These are phyloP conservation scores for Amoebophrya sp. DNA, from an alignment of 169 alveolate genomes.

Conservation along the genomic window DNA sequence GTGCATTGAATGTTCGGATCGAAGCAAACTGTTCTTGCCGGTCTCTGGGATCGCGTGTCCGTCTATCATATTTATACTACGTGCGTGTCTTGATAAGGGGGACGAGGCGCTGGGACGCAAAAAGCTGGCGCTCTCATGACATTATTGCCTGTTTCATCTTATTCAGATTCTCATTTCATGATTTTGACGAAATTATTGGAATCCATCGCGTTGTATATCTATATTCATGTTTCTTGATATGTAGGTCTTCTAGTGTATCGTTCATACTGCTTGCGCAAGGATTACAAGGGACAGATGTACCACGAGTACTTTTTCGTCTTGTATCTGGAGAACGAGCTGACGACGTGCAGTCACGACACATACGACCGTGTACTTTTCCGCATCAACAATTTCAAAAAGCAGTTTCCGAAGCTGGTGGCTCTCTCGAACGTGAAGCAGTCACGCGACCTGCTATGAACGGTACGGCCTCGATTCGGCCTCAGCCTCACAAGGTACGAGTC, in stretches of 20 bases:
- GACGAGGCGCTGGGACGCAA: not conserved
- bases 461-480: not conserved
- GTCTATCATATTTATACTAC: not conserved
- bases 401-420: not conserved
- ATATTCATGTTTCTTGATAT: too few species aligned
- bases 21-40: not conserved
- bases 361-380: not conserved
- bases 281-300: not conserved
- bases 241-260: too few species aligned
- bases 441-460: not conserved
- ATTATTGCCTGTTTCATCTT: too few species aligned
- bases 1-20: too few species aligned
- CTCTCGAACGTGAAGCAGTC: not conserved
- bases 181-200: too few species aligned
- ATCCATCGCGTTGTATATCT: too few species aligned
- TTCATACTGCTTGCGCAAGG: too few species aligned
- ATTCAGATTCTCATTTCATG: too few species aligned
- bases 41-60: not conserved
- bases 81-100: not conserved
- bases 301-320: not conserved
- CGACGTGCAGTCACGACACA: not conserved
- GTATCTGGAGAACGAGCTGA: not conserved
- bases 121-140: not conserved
- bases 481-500: not conserved
- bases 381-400: not conserved